These are phyloP conservation scores for Lentinula edodes DNA, from an alignment of 768 basidiomycete species.

Conservation along the genomic window DNA sequence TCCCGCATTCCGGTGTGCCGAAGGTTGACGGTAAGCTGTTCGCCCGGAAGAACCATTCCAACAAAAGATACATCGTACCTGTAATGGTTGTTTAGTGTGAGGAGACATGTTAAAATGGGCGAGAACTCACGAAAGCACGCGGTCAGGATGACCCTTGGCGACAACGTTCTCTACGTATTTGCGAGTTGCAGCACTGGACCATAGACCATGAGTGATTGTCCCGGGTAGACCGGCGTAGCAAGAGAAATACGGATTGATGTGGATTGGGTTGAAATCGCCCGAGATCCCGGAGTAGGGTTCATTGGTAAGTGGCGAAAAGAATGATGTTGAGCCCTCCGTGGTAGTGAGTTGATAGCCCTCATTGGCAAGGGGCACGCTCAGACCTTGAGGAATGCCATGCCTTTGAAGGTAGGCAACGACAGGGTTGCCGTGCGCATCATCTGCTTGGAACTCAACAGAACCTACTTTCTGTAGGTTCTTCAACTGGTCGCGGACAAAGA, in stretches of 20 bases:
- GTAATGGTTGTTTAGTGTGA: constrained; percentile 6
- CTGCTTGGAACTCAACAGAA: constrained; percentile 79
- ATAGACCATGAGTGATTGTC: constrained; percentile 97
- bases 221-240: constrained; percentile 89
- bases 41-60: constrained; percentile 93
- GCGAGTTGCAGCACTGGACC: constrained; percentile 93
- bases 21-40: constrained; percentile 81
- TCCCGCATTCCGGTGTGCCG: constrained; percentile 88
- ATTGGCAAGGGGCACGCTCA: constrained; percentile 70
- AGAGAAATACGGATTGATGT: constrained; percentile 97
- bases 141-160: constrained; percentile 87
- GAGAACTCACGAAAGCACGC: constrained; percentile 73
- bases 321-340: constrained; percentile 52
- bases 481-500: constrained; percentile 84
- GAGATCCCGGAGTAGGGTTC: constrained; percentile 95
- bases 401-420: constrained; percentile 91
- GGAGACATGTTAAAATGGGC: neutral
- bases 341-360: constrained; percentile 84
- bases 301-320: constrained; percentile 85
- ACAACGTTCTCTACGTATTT: constrained; percentile 90
- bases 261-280: constrained; percentile 98
- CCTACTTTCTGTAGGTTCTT: constrained; percentile 88
- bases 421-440: constrained; percentile 89
- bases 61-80: constrained; percentile 95
- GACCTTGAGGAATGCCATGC: constrained; percentile 76